phyloP scores from a whole-genome alignment of 352 stramenopile species.

The Pythium pyrilobum region DNA sequence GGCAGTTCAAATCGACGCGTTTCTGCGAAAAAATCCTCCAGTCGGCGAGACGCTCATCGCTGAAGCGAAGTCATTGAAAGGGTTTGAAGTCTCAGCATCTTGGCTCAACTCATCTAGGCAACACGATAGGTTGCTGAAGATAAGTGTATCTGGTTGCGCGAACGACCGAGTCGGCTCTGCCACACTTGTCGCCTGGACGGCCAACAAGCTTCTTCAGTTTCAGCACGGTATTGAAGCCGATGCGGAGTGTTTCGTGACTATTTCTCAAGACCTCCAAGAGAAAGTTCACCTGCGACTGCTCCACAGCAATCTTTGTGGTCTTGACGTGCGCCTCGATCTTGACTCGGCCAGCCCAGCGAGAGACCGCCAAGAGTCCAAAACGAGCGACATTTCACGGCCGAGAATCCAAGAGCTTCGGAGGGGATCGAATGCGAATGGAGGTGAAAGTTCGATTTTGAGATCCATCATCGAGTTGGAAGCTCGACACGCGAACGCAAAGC shows the following conservation, averaged over 20 bases:
- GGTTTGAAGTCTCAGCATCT: conserved; percentile 11
- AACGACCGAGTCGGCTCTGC: neutral
- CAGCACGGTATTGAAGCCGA: neutral
- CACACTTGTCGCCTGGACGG: conserved; percentile 3
- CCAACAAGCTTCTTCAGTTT: conserved; percentile 15
- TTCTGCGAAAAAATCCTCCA: conserved; percentile 11
- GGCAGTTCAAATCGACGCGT: conserved; percentile 10
- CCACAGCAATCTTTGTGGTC: conserved; percentile 18
- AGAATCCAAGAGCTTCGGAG: neutral
- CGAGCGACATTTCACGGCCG: neutral
- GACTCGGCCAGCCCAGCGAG: neutral
- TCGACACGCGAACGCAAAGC: conserved; percentile 9
- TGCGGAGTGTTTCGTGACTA: neutral
- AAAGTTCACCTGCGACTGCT: conserved; percentile 21
- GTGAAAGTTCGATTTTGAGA: conserved; percentile 7
- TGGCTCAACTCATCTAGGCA: neutral
- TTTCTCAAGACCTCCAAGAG: neutral
- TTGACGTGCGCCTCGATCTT: conserved; percentile 20
- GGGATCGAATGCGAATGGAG: neutral
- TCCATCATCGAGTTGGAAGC: conserved; percentile 12
- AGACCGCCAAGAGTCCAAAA: neutral
- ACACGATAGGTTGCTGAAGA: neutral
- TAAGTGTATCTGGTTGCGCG: neutral
- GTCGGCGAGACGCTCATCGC: conserved; percentile 16
- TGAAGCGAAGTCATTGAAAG: conserved; percentile 10